These are phyloP conservation scores for Leccinum griseonigrum DNA, from an alignment of 1,284 basidiomycete genomes.

Conservation along the genomic window DNA sequence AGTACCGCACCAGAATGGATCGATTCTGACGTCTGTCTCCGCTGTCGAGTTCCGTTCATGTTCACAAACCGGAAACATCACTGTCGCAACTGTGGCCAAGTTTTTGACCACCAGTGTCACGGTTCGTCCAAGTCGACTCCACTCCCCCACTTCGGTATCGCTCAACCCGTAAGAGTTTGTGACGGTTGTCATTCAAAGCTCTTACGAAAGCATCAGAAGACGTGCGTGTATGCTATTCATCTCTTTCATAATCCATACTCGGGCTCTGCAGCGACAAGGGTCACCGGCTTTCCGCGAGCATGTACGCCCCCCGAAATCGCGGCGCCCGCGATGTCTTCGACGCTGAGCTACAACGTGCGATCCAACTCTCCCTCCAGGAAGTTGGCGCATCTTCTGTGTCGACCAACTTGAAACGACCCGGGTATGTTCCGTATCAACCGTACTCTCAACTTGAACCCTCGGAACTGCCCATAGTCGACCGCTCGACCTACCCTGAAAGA, in stretches of 20 bases:
- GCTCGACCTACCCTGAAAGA: conserved; percentile 42
- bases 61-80: conserved; percentile 99
- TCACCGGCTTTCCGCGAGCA: conserved; percentile 52
- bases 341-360: conserved; percentile 90
- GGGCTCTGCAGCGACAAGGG: conserved; percentile 35
- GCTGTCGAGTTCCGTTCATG: conserved; percentile 89
- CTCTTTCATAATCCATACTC: conserved; percentile 6
- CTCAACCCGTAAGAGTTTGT: conserved; percentile 92
- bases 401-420: conserved; percentile 42
- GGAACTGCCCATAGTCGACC: conserved; percentile 73
- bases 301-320: conserved; percentile 48
- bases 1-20: conserved; percentile 94
- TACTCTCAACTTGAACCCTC: conserved; percentile 54
- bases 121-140: conserved; percentile 83
- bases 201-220: conserved; percentile 54
- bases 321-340: conserved; percentile 71
- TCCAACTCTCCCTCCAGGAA: conserved; percentile 87
- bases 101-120: conserved; percentile 85
- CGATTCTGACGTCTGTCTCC: conserved; percentile 92
- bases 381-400: conserved; percentile 50
- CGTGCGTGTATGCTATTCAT: conserved; percentile 29
- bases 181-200: conserved; percentile 85
- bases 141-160: conserved; percentile 92
- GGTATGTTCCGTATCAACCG: conserved; percentile 66
- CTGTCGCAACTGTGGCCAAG: conserved; percentile 96